Evolutionary conservation across 169 alveolate genomes (phyloP).

Genomic region (Plasmodium vinckei): DNA sequence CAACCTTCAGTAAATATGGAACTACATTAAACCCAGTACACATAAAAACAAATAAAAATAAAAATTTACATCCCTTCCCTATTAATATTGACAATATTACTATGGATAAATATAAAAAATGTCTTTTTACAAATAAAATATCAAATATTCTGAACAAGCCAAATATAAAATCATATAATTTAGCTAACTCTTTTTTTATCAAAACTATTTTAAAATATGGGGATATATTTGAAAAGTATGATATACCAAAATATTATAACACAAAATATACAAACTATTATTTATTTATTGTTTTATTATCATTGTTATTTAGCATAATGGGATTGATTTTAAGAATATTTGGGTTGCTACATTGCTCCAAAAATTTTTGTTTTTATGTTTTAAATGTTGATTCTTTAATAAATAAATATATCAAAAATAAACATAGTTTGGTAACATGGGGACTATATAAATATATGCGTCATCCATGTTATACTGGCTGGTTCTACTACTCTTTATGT

Average conservation of each 20-base stretch:
- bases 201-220: conserved; percentile 25
- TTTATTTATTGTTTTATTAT: conserved; percentile 3
- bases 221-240: conserved; percentile 19
- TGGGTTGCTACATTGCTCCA: conserved; percentile 30
- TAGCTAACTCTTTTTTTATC: conserved; percentile 12
- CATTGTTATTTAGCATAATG: conserved; percentile 1
- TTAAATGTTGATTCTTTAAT: conserved; percentile 2
- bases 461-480: conserved; percentile 73
- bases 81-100: background rate
- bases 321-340: conserved; percentile 45
- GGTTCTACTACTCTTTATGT: conserved; percentile 67
- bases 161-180: conserved; percentile 7
- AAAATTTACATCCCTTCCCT: background rate
- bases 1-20: background rate
- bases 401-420: conserved; percentile 10
- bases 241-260: background rate
- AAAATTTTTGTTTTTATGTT: conserved; percentile 53
- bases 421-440: conserved; percentile 28
- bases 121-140: conserved; percentile 1
- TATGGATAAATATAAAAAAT: background rate
- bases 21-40: too few species aligned
- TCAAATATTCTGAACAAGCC: background rate
- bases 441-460: conserved; percentile 67
- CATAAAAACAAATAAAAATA: background rate
- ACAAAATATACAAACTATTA: conserved; percentile 17